Percentiles rank a stretch among this genome's conserved stretches.
These are phyloP conservation scores for Phialocephala subalpina DNA, from an alignment of 2,329 filamentous ascomycete species.

Conservation along the genomic window DNA sequence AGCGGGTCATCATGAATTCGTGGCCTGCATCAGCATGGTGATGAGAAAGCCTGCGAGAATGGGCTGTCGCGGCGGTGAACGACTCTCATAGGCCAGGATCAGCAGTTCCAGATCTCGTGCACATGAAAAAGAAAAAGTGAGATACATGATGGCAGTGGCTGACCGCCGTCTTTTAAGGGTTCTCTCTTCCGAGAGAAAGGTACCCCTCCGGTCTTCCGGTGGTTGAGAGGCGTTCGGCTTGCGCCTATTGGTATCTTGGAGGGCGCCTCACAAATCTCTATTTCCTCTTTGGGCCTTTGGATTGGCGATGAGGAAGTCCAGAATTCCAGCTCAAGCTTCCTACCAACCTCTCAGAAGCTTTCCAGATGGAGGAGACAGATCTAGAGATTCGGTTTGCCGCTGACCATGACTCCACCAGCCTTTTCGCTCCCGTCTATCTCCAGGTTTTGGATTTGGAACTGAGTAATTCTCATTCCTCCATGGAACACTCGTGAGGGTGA, in stretches of 20 bases:
- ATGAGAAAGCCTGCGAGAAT: conserved; percentile 15
- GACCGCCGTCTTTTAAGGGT: neutral
- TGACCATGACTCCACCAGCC: neutral
- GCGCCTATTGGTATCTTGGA: neutral
- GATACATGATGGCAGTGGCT: conserved; percentile 8
- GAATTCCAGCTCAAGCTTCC: neutral
- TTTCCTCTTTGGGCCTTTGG: neutral
- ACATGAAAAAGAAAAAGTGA: conserved; percentile 1
- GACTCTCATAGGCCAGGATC: conserved; percentile 1
- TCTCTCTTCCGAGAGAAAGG: conserved; percentile 8
- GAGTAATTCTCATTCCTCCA: neutral
- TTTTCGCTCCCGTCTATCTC: neutral
- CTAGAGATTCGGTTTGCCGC: neutral
- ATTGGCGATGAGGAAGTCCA: neutral
- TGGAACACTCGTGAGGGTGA: neutral
- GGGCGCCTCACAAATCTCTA: neutral
- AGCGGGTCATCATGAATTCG: conserved; percentile 17
- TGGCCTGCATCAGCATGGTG: conserved; percentile 23
- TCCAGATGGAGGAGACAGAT: neutral
- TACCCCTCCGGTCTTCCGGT: conserved; percentile 11
- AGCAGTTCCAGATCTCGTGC: conserved; percentile 11
- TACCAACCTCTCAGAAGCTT: neutral
- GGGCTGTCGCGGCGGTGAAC: conserved; percentile 11
- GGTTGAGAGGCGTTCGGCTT: neutral
- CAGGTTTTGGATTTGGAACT: neutral